Base-by-base conservation (phyloP, 2,329 filamentous ascomycete genomes). In the Esteya vermicola region DNA sequence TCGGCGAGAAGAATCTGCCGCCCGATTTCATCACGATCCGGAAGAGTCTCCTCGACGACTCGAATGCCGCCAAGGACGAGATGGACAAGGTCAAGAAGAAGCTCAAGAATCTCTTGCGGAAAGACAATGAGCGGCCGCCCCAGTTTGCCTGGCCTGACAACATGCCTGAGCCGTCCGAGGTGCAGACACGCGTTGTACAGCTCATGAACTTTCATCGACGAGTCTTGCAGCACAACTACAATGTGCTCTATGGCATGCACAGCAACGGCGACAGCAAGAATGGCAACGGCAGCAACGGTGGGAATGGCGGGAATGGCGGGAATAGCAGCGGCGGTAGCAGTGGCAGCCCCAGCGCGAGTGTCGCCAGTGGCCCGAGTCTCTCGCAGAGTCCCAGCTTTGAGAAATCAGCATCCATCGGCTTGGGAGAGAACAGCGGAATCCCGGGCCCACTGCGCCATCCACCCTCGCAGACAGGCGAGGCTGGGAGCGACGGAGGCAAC, bases 21-120 rank as follows among this genome's bases (percentile, higher is more conserved):
- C 75, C 85, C 20, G 84, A 93, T 51, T 85, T 85, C 48, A 93
- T 98, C 47, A 81, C 78, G 26, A 80, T 96, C 42, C 79, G 91
- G 39, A 98, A 98, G 56, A 88, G 96, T 59, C 70, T 98, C 7
- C 65, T 98, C 4, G 91, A 98, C 56, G 91, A 98, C 56, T 96
- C 88, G 0, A 98, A 98, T 57, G 91, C 91, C 4, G 91, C 91
- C 43, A 98, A 98, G 58, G 91, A 98, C 56, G 86, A 94, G 54
- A 98, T 95, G 83, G 93, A 98, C 62, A 95, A 94, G 61, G 91
- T 98, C 41, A 98, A 98, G 70, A 98, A 98, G 73, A 95, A 93
- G 75, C 72, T 98, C 22, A 98, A 98, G 63, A 80, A 85, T 1
- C 69, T 98, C 18, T 62, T 98, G 43, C 78, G 91, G 23, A 84